phyloP scores from a whole-genome alignment of 768 basidiomycete species.

The Russula compacta region DNA sequence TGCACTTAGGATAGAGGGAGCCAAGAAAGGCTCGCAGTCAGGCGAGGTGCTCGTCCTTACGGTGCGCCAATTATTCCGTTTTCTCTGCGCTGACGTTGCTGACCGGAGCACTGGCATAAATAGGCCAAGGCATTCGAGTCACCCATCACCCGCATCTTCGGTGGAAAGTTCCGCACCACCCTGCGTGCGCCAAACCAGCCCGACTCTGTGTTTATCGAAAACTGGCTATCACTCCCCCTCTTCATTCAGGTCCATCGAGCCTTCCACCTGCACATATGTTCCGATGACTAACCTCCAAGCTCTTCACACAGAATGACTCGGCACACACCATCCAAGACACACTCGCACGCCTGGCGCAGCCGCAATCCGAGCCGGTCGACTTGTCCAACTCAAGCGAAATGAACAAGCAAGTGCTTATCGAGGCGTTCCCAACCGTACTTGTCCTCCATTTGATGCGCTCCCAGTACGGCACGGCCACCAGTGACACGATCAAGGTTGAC shows the following conservation, averaged over 20 bases:
- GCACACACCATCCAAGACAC: conserved; percentile 79
- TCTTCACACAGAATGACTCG: conserved; percentile 47
- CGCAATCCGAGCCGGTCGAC: conserved; percentile 71
- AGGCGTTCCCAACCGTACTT: conserved; percentile 72
- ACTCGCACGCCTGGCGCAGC: conserved; percentile 62
- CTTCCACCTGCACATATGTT: not conserved
- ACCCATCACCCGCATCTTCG: conserved; percentile 86
- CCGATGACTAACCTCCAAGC: not conserved
- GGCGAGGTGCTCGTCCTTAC: conserved; percentile 80
- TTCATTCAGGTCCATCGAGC: conserved; percentile 65
- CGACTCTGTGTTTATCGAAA: conserved; percentile 83
- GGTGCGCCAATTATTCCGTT: conserved; percentile 35
- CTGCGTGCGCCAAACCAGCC: conserved; percentile 71
- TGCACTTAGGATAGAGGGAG: conserved; percentile 34
- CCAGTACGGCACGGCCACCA: conserved; percentile 64
- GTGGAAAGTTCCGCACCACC: conserved; percentile 82
- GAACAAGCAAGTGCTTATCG: conserved; percentile 63
- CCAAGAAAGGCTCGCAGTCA: conserved; percentile 32
- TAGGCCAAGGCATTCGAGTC: conserved; percentile 76
- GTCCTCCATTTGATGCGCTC: conserved; percentile 89
- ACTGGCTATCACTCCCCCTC: conserved; percentile 80
- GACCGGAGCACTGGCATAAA: not conserved
- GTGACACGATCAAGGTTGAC: conserved; percentile 75
- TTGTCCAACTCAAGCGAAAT: conserved; percentile 49
- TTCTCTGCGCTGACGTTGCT: not conserved